Conservation (phyloP, 371 early-diverging fungal species). For the Capniomyces stellatus region DNA sequence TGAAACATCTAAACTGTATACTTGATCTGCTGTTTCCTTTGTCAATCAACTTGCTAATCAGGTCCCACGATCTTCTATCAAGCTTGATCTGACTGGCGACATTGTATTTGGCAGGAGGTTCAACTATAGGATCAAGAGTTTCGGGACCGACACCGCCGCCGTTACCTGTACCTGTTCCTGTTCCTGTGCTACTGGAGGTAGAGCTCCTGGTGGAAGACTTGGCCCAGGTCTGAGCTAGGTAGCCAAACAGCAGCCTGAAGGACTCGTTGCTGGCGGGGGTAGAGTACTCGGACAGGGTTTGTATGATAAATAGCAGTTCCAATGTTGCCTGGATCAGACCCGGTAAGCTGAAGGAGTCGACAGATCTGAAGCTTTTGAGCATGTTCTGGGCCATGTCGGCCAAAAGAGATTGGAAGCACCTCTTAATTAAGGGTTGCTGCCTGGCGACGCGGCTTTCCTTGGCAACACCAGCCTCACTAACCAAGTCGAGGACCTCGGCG, state of each 20-base stretch:
- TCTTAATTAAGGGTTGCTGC: constrained; percentile 47
- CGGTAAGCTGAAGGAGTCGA: constrained; percentile 69
- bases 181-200: neutral
- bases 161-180: neutral
- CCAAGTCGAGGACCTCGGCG: constrained; percentile 62
- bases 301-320: constrained; percentile 18
- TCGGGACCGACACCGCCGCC: neutral
- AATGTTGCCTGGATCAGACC: constrained; percentile 65
- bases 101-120: neutral
- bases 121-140: neutral
- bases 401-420: constrained; percentile 52
- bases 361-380: constrained; percentile 48
- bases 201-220: neutral
- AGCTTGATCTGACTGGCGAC: neutral
- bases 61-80: neutral
- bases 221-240: constrained; percentile 11
- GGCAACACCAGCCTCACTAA: constrained; percentile 18
- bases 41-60: neutral
- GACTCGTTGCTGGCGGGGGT: constrained; percentile 15
- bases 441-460: constrained; percentile 10
- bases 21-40: neutral
- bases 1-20: constrained; percentile 4
- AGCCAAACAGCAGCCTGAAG: constrained; percentile 15
- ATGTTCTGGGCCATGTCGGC: constrained; percentile 55
- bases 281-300: constrained; percentile 16